A percentile compares a stretch with the other conserved stretches of the same genome.
Conservation (phyloP, 1,139 yeast species). For the Hyphopichia wangnamkhiaoensis region DNA sequence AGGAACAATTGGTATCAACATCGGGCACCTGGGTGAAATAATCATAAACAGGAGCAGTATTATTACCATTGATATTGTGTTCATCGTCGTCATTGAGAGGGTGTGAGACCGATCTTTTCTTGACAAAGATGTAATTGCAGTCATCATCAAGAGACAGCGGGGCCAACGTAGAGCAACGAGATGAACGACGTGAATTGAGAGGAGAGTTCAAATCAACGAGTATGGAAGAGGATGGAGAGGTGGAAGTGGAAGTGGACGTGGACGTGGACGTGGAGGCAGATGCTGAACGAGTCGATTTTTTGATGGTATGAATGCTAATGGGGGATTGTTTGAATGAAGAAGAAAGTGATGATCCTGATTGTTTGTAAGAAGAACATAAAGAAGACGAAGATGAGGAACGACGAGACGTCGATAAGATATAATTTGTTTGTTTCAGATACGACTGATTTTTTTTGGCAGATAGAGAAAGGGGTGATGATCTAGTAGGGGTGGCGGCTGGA, state of each 20-base stretch:
- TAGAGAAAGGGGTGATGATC: not conserved
- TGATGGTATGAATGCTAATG: slow-evolving; percentile 10
- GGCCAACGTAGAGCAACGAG: not conserved
- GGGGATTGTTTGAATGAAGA: slow-evolving; percentile 4
- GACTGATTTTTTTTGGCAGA: not conserved
- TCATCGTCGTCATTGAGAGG: slow-evolving; percentile 1
- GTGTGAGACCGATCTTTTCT: not conserved
- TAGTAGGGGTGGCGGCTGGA: slow-evolving; percentile 2
- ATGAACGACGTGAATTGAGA: slow-evolving; percentile 3
- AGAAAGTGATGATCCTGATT: too few relatives aligned
- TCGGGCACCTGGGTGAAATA: not conserved
- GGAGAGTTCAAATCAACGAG: too few relatives aligned
- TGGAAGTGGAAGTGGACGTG: slow-evolving; percentile 3
- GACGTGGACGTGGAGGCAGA: slow-evolving; percentile 3
- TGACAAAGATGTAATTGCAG: not conserved
- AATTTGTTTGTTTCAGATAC: too few relatives aligned
- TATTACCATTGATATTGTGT: too few relatives aligned
- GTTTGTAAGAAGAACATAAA: not conserved
- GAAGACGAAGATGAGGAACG: not conserved
- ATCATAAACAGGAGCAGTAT: slow-evolving; percentile 3
- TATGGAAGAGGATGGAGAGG: slow-evolving; percentile 1
- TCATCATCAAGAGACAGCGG: not conserved
- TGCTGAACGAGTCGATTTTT: slow-evolving; percentile 1
- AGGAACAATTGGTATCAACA: not conserved
- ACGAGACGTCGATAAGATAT: too few relatives aligned